Evolutionary conservation across 176 grass and related monocot genomes (phyloP), one percentile per base, ranked within the genome.

Genomic region (Carex pumila): DNA sequence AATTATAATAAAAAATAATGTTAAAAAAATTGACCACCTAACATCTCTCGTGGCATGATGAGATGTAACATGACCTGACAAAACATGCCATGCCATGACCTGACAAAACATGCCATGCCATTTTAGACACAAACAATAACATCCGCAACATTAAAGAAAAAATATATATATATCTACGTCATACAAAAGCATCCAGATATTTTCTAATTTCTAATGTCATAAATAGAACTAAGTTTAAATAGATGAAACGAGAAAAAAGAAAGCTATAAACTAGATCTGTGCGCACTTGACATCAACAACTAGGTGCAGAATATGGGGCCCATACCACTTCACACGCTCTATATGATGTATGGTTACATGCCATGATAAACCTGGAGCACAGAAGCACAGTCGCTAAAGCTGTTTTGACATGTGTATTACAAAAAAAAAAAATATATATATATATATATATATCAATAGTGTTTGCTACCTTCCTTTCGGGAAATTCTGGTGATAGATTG

Each of bases 281-380:
- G 53, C 50, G 85, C 96, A 95, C 70, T 83, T 92, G 57, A 98
- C 76, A 85, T 98, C 96, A 21, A 80, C 91, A 65, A 98, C 96
- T 31, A 98, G 75, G 79, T 95, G 96, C 19, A 92, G 93, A 80
- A 98, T 93, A 66, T 90, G 90, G 1, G 92, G 92, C 17, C 91
- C 92, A 29, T 95, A 95, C 96, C 96, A 98, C 86, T 98, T 98
- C 22, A 95, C 91, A 12, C 88, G 92, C 83, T 95, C 92, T 0
- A 93, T 79, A 62, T 95, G 91, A 30, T 92, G 71, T 63, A 95
- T 8, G 12, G 64, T 80, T 14, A 95, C 85, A 47, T 84, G 88
- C 96, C 93, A 98, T 12, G 58, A 79, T 63, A 89, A 84, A 55
- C 93, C 96, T 95, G 83, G 9, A n/a, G 58, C 15, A 81, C 1